Evolutionary conservation across 257 asterid genomes (phyloP).

Genomic region (Hygrophila difformis): DNA sequence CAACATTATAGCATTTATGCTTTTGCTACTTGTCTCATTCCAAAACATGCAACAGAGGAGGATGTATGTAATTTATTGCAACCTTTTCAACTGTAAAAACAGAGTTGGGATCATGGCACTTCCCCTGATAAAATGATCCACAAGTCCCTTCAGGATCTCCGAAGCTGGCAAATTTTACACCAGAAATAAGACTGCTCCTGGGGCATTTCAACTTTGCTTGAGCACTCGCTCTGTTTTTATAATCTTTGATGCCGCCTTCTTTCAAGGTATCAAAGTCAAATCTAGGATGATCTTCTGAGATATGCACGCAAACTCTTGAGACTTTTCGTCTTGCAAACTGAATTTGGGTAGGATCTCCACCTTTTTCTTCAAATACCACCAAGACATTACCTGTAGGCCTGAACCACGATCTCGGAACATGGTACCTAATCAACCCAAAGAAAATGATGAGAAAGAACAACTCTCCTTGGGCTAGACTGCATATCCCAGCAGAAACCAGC

Average conservation of each 20-base stretch:
- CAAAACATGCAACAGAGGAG: not conserved
- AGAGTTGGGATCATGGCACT: conserved; percentile 52
- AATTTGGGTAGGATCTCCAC: conserved; percentile 71
- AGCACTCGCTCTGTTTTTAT: conserved; percentile 23
- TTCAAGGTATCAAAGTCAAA: conserved; percentile 26
- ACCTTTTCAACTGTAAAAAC: conserved; percentile 41
- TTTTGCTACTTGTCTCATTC: not conserved
- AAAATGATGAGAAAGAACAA: not conserved
- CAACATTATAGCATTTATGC: not conserved
- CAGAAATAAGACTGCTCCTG: conserved; percentile 28
- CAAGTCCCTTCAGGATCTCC: conserved; percentile 66
- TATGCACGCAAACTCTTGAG: conserved; percentile 37
- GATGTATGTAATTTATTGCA: not conserved
- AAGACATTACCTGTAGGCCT: conserved; percentile 67
- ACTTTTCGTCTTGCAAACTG: conserved; percentile 51
- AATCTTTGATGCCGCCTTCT: conserved; percentile 18
- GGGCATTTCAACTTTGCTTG: conserved; percentile 55
- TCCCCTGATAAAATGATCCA: conserved; percentile 44
- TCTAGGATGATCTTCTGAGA: conserved; percentile 63
- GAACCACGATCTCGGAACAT: conserved; percentile 90
- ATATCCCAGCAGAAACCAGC: too few species aligned
- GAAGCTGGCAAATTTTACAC: conserved; percentile 58
- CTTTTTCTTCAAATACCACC: conserved; percentile 83
- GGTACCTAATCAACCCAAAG: conserved; percentile 59
- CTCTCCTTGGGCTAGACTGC: too few species aligned